Percentiles rank a stretch among this genome's conserved stretches.
phyloP scores from a whole-genome alignment of 192 early-diverging fungal species.

The Backusella liffmaniae region DNA sequence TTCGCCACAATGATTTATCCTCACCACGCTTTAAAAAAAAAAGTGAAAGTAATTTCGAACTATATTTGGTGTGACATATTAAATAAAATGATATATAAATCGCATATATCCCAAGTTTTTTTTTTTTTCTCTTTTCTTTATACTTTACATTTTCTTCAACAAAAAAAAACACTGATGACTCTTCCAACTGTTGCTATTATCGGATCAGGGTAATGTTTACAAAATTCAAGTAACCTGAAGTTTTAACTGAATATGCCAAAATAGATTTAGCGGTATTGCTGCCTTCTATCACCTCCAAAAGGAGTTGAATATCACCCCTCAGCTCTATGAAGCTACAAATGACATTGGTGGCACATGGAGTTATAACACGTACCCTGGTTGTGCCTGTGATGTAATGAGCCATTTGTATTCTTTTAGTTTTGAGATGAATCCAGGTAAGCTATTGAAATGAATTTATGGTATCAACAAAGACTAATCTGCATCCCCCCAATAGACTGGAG shows the following conservation, averaged over 20 bases:
- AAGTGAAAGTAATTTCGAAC: not conserved
- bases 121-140: not conserved
- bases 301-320: constrained; percentile 39
- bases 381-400: constrained; percentile 42
- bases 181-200: constrained; percentile 9
- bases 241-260: not conserved
- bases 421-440: constrained; percentile 37
- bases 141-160: not conserved
- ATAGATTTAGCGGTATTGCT: constrained; percentile 47
- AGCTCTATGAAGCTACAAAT: constrained; percentile 43
- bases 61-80: not conserved
- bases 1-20: not conserved
- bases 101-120: not conserved
- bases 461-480: not conserved
- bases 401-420: constrained; percentile 44
- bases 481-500: constrained; percentile 25
- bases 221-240: not conserved
- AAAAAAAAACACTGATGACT: not conserved
- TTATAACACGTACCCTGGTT: constrained; percentile 42
- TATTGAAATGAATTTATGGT: not conserved
- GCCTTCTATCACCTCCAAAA: constrained; percentile 49
- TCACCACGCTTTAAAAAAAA: not conserved
- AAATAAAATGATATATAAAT: not conserved
- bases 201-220: constrained; percentile 3
- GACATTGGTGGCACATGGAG: constrained; percentile 58